Conservation (phyloP, 768 basidiomycete genomes). For the Strobilomyces confusus region DNA sequence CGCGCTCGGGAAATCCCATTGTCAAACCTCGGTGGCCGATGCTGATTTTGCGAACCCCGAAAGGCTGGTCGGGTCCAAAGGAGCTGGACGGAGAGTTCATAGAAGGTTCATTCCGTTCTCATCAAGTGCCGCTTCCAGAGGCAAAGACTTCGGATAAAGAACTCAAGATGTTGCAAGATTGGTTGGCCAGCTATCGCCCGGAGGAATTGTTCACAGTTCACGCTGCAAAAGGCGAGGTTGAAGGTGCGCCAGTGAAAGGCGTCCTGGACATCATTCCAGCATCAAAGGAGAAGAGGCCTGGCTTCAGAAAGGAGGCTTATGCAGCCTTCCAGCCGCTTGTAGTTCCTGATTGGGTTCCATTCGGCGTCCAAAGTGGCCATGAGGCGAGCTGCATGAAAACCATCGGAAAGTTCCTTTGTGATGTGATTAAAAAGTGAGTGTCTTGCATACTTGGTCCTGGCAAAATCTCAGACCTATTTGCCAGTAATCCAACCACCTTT, state of each 20-base stretch:
- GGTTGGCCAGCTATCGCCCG: conserved; percentile 73
- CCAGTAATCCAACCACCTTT: conserved; percentile 71
- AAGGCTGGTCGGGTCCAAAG: conserved; percentile 73
- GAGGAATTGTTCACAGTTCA: conserved; percentile 56
- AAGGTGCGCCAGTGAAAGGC: conserved; percentile 51
- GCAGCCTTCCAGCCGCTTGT: conserved; percentile 55
- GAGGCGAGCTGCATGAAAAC: conserved; percentile 79
- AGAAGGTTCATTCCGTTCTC: conserved; percentile 79
- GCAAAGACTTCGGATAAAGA: conserved; percentile 64
- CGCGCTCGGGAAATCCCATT: conserved; percentile 70
- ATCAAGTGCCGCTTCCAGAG: conserved; percentile 83
- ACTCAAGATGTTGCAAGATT: conserved; percentile 57
- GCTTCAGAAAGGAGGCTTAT: conserved; percentile 67
- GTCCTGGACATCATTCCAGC: conserved; percentile 60
- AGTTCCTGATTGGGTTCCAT: conserved; percentile 62
- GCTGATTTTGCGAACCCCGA: conserved; percentile 81
- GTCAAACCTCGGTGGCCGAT: conserved; percentile 91
- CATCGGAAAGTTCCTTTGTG: conserved; percentile 52
- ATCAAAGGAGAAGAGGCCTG: conserved; percentile 56
- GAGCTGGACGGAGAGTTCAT: conserved; percentile 63
- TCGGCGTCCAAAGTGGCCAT: conserved; percentile 47
- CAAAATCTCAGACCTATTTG: not conserved
- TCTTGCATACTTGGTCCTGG: not conserved
- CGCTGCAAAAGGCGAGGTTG: conserved; percentile 11
- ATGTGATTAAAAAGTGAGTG: conserved; percentile 52